Base-by-base conservation (phyloP, 306 rosid species). In the Castanospermum australe region DNA sequence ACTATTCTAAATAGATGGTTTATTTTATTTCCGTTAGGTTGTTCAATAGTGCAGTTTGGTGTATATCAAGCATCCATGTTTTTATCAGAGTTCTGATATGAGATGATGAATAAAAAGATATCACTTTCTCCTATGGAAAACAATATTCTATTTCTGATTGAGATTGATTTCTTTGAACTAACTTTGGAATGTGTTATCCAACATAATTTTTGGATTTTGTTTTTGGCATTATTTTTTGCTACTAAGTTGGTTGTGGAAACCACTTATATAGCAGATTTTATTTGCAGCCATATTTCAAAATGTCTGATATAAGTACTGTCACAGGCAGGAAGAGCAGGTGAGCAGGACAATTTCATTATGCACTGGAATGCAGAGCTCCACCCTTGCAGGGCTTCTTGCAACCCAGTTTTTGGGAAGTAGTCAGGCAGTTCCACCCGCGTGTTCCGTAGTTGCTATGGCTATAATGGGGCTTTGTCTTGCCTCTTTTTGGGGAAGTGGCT, bases 301-400 rank as follows among this genome's bases (percentile, higher is more conserved):
- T 35, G 33, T 59, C 84, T 77, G 71, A 74, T 22, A 60, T 48
- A 48, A 75, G 52, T 5, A 52, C 14, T 78, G 42, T 81, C 39
- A 57, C 88, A 94, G 99, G 89, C 97, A 90, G 79, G 98, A 89
- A 62, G 96, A 95, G 80, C 86, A 71, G 48, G 97, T 89, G 24
- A 86, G 86, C 82, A 83, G 91, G 71, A 93, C 98, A 6, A 91
- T 95, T 76, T 91, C 99, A 13, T 72, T 95, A 24, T 95, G 99
- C 90, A 93, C 96, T 8, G 99, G 99, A 81, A 95, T 95, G 99
- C 99, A 95, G 73, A 95, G 99, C 85, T 93, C 99, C 38, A 95
- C 99, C 32, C 86, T 95, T 73, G 99, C 99, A 20, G 99, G 99
- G 52, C 90, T 95, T 71, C 94, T 95, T n/a, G 98, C 99, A 21